Evolutionary conservation across 495 filamentous ascomycete genomes (phyloP).

Genomic region (Penicillium roqueforti): DNA sequence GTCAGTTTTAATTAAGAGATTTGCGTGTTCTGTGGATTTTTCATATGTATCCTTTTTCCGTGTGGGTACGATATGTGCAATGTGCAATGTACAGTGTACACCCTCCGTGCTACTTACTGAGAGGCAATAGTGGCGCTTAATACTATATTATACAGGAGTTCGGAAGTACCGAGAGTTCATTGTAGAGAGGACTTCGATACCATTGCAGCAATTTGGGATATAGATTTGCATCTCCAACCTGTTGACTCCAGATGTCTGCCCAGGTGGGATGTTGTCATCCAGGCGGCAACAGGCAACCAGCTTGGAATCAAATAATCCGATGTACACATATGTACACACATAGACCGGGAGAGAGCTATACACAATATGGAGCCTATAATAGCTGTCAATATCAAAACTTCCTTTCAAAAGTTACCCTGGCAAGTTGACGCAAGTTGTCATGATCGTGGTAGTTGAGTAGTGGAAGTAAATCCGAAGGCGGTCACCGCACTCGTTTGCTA

Average conservation of each 20-base stretch:
- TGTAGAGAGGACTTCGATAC: neutral
- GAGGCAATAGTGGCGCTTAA: constrained; percentile 5
- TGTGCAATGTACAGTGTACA: neutral
- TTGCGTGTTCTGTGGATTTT: neutral
- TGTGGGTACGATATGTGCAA: constrained; percentile 4
- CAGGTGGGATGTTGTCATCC: neutral
- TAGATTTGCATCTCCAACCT: constrained; percentile 1
- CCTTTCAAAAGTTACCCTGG: neutral
- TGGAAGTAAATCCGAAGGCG: neutral
- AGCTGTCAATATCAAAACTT: neutral
- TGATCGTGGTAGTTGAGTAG: neutral
- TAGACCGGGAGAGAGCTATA: neutral
- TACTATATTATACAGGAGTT: neutral
- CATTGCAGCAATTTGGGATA: neutral
- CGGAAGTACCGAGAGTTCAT: neutral
- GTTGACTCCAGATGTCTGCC: constrained; percentile 1
- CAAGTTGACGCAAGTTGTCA: neutral
- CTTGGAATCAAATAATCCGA: neutral
- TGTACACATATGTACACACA: neutral
- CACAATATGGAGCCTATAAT: neutral
- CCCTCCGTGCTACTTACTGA: neutral
- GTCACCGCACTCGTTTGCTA: constrained; percentile 11
- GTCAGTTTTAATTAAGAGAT: neutral
- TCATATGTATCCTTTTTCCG: neutral
- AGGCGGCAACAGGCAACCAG: constrained; percentile 5